These are phyloP conservation scores for Tuber borchii DNA, from an alignment of 495 filamentous ascomycete species.

Conservation along the genomic window DNA sequence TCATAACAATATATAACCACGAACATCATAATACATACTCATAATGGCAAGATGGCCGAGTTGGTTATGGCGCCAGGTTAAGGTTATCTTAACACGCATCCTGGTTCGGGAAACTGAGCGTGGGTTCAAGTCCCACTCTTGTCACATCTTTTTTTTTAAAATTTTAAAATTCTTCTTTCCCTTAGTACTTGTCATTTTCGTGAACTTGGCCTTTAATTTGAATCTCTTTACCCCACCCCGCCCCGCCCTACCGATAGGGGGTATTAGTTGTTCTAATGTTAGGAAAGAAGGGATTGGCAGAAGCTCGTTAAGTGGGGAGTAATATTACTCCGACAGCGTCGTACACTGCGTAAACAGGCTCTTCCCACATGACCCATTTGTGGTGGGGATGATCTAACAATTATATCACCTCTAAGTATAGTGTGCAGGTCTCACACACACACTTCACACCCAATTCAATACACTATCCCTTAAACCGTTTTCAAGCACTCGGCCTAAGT, in stretches of 20 bases:
- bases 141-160: slow-evolving; percentile 16
- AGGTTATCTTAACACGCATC: slow-evolving; percentile 27
- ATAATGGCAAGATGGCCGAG: slow-evolving; percentile 28
- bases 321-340: neutral
- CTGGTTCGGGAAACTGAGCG: slow-evolving; percentile 35
- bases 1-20: neutral
- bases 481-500: too few relatives aligned
- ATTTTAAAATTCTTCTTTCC: too few relatives aligned
- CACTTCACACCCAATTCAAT: neutral
- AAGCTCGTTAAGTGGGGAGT: too few relatives aligned
- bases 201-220: neutral
- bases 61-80: slow-evolving; percentile 38
- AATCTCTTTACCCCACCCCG: too few relatives aligned
- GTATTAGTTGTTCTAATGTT: neutral
- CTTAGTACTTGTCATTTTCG: neutral
- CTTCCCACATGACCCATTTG: neutral
- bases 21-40: neutral
- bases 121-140: slow-evolving; percentile 39
- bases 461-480: too few relatives aligned
- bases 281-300: neutral
- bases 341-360: too few relatives aligned
- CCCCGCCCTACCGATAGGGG: too few relatives aligned
- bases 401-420: neutral
- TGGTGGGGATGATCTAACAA: neutral
- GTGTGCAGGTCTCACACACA: neutral